Evolutionary conservation across 306 rosid genomes (phyloP).

Genomic region (Glycyrrhiza uralensis): DNA sequence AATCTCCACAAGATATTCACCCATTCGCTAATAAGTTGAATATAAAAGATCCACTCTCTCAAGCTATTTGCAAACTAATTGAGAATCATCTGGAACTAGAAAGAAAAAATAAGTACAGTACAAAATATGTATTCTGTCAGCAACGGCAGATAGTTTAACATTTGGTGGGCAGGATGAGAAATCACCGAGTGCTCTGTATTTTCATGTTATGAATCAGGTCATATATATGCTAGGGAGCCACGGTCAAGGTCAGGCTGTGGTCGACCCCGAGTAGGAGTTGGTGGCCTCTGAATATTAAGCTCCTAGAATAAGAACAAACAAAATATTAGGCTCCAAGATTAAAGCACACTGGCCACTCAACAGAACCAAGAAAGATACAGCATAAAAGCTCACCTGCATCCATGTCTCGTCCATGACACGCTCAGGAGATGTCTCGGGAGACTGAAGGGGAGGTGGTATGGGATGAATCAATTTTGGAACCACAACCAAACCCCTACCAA

Average conservation of each 20-base stretch:
- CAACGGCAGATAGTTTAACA: conserved; percentile 14
- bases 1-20: conserved; percentile 24
- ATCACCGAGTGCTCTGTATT: conserved; percentile 1
- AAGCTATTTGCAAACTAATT: conserved; percentile 37
- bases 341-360: no score
- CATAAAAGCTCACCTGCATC: conserved; percentile 97
- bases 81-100: conserved; percentile 32
- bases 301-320: conserved; percentile 47
- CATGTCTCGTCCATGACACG: conserved; percentile 81
- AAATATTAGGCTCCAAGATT: conserved; percentile 50
- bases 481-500: conserved; percentile 99
- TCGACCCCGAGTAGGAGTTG: conserved; percentile 97
- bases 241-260: conserved; percentile 99
- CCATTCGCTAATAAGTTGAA: conserved; percentile 22
- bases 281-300: conserved; percentile 97
- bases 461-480: conserved; percentile 98
- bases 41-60: conserved; percentile 18
- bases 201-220: conserved; percentile 21
- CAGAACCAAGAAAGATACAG: neutral
- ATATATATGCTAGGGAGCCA: conserved; percentile 94
- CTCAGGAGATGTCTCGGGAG: conserved; percentile 98
- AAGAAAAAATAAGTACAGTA: neutral
- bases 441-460: conserved; percentile 93
- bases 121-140: conserved; percentile 22
- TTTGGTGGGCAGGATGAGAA: conserved; percentile 18